Evolutionary conservation across 805 yeast species (phyloP).

Genomic region (Starmerella davenportii): DNA sequence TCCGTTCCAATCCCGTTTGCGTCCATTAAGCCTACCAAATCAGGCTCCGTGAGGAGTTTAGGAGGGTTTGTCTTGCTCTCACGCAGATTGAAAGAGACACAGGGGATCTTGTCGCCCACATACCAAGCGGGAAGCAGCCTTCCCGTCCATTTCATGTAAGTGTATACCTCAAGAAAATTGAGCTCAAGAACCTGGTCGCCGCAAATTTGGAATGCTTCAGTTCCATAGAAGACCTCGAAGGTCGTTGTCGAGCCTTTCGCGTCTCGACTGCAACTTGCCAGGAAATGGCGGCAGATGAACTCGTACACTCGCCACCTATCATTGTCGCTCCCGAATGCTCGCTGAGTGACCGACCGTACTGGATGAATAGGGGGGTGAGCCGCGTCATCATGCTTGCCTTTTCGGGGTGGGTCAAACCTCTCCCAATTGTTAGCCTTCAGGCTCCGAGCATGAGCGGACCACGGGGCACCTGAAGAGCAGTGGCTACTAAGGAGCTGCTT

Average conservation of each 20-base stretch:
- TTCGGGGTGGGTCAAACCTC: slow-evolving; percentile 48
- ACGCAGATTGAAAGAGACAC: slow-evolving; percentile 40
- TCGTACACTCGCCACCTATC: slow-evolving; percentile 59
- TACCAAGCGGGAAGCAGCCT: slow-evolving; percentile 45
- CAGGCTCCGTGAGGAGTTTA: slow-evolving; percentile 70
- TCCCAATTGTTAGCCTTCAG: slow-evolving; percentile 24
- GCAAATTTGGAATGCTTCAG: slow-evolving; percentile 50
- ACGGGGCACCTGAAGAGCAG: slow-evolving; percentile 26
- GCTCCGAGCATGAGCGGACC: slow-evolving; percentile 55
- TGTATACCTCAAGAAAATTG: slow-evolving; percentile 67
- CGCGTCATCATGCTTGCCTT: slow-evolving; percentile 72
- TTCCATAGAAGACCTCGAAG: slow-evolving; percentile 55
- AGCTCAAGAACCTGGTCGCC: slow-evolving; percentile 58
- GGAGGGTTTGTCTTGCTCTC: slow-evolving; percentile 76
- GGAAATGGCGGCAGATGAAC: slow-evolving; percentile 64
- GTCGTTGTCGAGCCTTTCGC: slow-evolving; percentile 61
- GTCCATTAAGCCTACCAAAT: slow-evolving; percentile 84
- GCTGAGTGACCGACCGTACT: slow-evolving; percentile 23
- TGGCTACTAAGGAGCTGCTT: slow-evolving; percentile 34
- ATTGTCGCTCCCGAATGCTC: slow-evolving; percentile 22
- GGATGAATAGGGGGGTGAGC: slow-evolving; percentile 99
- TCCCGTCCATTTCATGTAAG: slow-evolving; percentile 58
- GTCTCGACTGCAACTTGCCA: slow-evolving; percentile 84
- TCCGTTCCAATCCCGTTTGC: slow-evolving; percentile 96
- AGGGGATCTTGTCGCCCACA: slow-evolving; percentile 37